These are phyloP conservation scores for Conringia planisiliqua DNA, from an alignment of 345 rosid species.

Conservation along the genomic window DNA sequence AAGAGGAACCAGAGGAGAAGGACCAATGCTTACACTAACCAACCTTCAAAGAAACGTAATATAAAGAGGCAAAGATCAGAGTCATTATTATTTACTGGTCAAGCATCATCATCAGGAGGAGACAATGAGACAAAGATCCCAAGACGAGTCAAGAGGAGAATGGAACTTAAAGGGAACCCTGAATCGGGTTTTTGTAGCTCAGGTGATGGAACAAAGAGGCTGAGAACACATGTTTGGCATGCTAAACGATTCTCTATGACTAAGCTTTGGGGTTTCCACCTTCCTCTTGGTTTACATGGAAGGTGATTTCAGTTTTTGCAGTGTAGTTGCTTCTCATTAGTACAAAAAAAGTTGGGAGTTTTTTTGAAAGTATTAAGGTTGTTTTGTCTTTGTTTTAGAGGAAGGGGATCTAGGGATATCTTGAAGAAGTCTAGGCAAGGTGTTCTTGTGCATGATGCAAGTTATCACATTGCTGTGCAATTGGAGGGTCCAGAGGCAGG, in stretches of 20 bases:
- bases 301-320: conserved; percentile 38
- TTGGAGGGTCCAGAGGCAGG: conserved; percentile 78
- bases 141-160: conserved; percentile 57
- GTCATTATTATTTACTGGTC: conserved; percentile 13
- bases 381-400: conserved; percentile 46
- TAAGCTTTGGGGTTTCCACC: conserved; percentile 80
- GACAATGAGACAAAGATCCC: conserved; percentile 33
- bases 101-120: neutral
- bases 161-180: conserved; percentile 59
- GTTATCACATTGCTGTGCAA: conserved; percentile 59
- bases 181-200: conserved; percentile 57
- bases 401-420: conserved; percentile 85
- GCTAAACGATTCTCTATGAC: conserved; percentile 82
- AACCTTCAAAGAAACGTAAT: conserved; percentile 45
- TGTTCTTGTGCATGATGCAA: conserved; percentile 75
- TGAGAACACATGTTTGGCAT: conserved; percentile 93
- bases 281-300: conserved; percentile 89
- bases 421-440: conserved; percentile 65
- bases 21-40: conserved; percentile 59
- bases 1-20: conserved; percentile 79
- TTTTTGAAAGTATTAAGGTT: neutral
- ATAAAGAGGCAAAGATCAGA: conserved; percentile 44
- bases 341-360: neutral
- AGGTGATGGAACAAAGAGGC: conserved; percentile 83
- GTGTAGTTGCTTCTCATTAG: neutral